Percentiles rank a stretch among this genome's conserved stretches.
These are phyloP conservation scores for Candida neerlandica DNA, from an alignment of 1,139 yeast genomes.

Conservation along the genomic window DNA sequence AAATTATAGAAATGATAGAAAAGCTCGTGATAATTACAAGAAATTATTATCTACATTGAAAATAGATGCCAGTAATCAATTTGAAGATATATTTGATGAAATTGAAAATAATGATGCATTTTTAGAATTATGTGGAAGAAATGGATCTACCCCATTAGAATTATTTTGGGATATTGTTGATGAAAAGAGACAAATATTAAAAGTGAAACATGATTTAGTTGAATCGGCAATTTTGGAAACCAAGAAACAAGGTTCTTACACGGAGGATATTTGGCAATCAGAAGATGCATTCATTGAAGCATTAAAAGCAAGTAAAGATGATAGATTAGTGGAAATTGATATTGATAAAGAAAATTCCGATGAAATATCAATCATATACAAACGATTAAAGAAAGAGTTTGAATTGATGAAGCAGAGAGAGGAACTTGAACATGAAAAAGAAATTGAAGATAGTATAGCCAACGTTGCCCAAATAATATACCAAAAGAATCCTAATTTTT, in stretches of 20 bases:
- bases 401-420: slow-evolving; percentile 20
- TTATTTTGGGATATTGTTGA: slow-evolving; percentile 77
- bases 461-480: slow-evolving; percentile 23
- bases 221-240: slow-evolving; percentile 50
- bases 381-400: slow-evolving; percentile 27
- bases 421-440: slow-evolving; percentile 15
- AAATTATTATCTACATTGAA: slow-evolving; percentile 39
- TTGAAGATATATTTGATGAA: slow-evolving; percentile 56
- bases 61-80: slow-evolving; percentile 59
- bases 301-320: slow-evolving; percentile 26
- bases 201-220: slow-evolving; percentile 62
- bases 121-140: slow-evolving; percentile 66
- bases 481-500: not conserved
- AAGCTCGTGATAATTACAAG: slow-evolving; percentile 63
- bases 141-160: slow-evolving; percentile 81
- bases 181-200: slow-evolving; percentile 56
- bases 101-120: slow-evolving; percentile 65
- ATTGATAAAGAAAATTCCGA: slow-evolving; percentile 19
- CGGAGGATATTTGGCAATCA: slow-evolving; percentile 18
- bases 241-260: slow-evolving; percentile 17
- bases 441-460: slow-evolving; percentile 14
- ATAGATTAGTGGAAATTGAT: slow-evolving; percentile 28
- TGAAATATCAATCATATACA: slow-evolving; percentile 30
- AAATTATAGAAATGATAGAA: slow-evolving; percentile 61
- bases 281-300: slow-evolving; percentile 24